phyloP scores from a whole-genome alignment of 2,329 filamentous ascomycete species.

The Paecilomyces variotii region DNA sequence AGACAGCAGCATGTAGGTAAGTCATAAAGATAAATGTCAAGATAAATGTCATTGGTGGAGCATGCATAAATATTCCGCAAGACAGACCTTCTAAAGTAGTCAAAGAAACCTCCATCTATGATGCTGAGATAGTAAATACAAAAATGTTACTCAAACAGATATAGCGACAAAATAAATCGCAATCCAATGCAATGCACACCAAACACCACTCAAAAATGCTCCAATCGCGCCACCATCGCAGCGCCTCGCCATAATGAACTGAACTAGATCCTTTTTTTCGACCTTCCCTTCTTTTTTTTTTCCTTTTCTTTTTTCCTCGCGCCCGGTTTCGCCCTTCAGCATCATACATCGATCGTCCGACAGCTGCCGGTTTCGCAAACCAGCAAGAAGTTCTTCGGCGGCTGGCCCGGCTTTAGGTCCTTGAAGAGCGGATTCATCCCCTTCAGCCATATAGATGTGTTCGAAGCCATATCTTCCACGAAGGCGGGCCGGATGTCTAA shows the following conservation, averaged over 20 bases:
- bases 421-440: conserved; percentile 28
- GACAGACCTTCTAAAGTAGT: too few relatives aligned
- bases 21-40: too few relatives aligned
- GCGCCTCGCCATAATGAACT: neutral
- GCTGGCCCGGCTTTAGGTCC: conserved; percentile 24
- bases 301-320: too few relatives aligned
- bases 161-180: neutral
- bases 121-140: neutral
- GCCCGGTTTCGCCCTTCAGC: neutral
- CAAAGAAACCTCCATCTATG: neutral
- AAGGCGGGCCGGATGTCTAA: conserved; percentile 29
- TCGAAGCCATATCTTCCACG: conserved; percentile 24
- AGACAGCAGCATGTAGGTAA: too few relatives aligned
- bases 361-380: conserved; percentile 32
- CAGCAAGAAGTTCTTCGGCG: conserved; percentile 31
- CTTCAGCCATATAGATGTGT: conserved; percentile 31
- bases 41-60: too few relatives aligned
- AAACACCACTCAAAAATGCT: neutral
- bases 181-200: neutral
- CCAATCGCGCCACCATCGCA: neutral
- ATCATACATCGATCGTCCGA: conserved; percentile 25
- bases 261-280: neutral
- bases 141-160: neutral
- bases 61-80: too few relatives aligned
- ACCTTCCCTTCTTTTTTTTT: too few relatives aligned